Conservation (phyloP, 345 rosid genomes). For the Eucalyptus fibrosa region DNA sequence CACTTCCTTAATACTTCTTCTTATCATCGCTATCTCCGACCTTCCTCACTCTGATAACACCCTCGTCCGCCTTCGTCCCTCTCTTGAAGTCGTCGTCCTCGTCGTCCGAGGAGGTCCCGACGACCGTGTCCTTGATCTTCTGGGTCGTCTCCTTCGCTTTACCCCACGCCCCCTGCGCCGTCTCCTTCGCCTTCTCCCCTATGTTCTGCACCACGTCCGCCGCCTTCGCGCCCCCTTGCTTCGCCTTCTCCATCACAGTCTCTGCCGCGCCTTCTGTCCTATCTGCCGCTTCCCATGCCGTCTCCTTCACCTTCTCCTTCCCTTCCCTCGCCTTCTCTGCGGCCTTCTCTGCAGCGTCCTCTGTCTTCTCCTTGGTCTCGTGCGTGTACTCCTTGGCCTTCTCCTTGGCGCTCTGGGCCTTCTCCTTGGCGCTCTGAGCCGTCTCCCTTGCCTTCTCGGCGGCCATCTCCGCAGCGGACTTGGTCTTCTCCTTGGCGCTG, state of each 20-base stretch:
- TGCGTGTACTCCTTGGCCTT: conserved; percentile 2
- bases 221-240: background rate
- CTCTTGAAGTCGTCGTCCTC: background rate
- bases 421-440: background rate
- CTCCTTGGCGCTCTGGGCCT: background rate
- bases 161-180: background rate
- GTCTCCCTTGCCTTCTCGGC: background rate
- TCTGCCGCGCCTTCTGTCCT: background rate
- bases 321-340: conserved; percentile 8
- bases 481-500: background rate
- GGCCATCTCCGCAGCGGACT: background rate
- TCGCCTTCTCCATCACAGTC: background rate
- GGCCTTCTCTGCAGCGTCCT: background rate
- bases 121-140: conserved; percentile 7
- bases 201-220: background rate
- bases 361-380: conserved; percentile 7
- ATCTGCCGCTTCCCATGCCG: background rate
- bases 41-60: background rate
- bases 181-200: conserved; percentile 11
- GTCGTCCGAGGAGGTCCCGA: background rate
- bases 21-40: background rate
- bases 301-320: background rate
- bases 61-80: background rate
- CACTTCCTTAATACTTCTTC: background rate
- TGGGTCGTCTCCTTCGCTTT: conserved; percentile 1